Evolutionary conservation across 2,329 filamentous ascomycete species (phyloP), one percentile per base, ranked within the genome.

Genomic region (Penicillium sp.): DNA sequence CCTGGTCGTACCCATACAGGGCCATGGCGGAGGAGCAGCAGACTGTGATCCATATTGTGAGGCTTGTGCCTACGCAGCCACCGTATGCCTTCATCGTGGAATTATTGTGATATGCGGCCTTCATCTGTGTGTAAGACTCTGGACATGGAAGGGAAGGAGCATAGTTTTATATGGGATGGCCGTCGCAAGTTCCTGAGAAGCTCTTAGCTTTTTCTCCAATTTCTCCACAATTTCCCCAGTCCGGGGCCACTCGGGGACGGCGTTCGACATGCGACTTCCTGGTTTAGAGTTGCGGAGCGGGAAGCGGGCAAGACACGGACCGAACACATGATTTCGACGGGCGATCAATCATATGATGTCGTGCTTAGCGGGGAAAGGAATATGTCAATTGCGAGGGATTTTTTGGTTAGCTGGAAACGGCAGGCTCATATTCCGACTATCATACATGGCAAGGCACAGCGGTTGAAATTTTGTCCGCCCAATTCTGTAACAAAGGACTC

Each of bases 1-100:
- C 50, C 39, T 53, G 50, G 24, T 53, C 50, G 29, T 53, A 53
- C 3, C 50, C 50, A 53, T 42, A 53, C n/a, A 53, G 44, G 22
- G 36, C 47, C 50, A 53, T 53, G 22, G 40, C 42, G 32, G 49
- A 41, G 22, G 42, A 34, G 36, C 49, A 52, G 16, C 42, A 24
- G 22, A 52, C 34, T 22, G 49, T 46, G 43, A 49, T 36, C 34
- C 34, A 36, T 36, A 36, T 36, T 36, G 34, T 45, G 42, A 16
- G 42, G 42, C 42, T 45, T 29, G 34, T 36, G 34, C 34, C 34
- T 36, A n/a, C 5, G 34, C 34, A 36, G 34, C 34, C 34, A 14
- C 11, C 34, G 34, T 36, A 36, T 14, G 3, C 11, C 34, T 14
- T 36, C 34, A 36, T 36, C 13, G 34, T 36, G n/a, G 34, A 14